phyloP scores from a whole-genome alignment of 2,329 filamentous ascomycete genomes.

The Ambrosiella cleistominuta region DNA sequence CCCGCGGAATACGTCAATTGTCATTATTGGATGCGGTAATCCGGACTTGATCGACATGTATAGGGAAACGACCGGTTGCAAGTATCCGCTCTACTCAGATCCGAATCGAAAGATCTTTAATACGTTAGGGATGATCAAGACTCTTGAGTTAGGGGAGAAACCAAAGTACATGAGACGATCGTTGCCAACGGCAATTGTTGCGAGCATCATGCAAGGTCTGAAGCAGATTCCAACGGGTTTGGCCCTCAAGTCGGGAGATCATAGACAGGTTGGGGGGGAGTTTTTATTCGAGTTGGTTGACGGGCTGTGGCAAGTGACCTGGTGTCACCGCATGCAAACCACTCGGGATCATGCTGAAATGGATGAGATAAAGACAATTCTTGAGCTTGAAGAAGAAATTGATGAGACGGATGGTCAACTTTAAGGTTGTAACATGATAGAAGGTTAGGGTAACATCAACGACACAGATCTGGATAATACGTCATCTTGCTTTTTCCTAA shows the following conservation, averaged over 20 bases:
- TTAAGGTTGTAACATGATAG: too few relatives aligned
- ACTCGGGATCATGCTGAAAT: constrained; percentile 65
- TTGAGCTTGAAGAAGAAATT: background rate
- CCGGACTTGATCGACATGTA: constrained; percentile 53
- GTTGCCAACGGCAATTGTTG: constrained; percentile 30
- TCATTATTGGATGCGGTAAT: constrained; percentile 56
- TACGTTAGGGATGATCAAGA: constrained; percentile 50
- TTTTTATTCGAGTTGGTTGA: constrained; percentile 47
- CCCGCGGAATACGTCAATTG: constrained; percentile 42
- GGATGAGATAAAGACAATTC: constrained; percentile 34
- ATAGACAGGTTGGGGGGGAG: constrained; percentile 57
- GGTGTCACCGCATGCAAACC: constrained; percentile 69
- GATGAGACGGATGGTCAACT: too few relatives aligned
- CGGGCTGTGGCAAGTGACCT: constrained; percentile 47
- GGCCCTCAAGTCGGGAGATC: constrained; percentile 45
- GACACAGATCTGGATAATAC: too few relatives aligned
- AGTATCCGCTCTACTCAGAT: constrained; percentile 64
- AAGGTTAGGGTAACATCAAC: too few relatives aligned
- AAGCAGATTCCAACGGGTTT: constrained; percentile 39
- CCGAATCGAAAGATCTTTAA: constrained; percentile 49
- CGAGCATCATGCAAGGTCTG: constrained; percentile 41
- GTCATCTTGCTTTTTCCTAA: too few relatives aligned
- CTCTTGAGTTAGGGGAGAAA: constrained; percentile 37
- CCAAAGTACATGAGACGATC: constrained; percentile 48
- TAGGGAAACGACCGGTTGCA: constrained; percentile 40